Base-by-base conservation (phyloP, 169 alveolate genomes). In the Theileria parva region DNA sequence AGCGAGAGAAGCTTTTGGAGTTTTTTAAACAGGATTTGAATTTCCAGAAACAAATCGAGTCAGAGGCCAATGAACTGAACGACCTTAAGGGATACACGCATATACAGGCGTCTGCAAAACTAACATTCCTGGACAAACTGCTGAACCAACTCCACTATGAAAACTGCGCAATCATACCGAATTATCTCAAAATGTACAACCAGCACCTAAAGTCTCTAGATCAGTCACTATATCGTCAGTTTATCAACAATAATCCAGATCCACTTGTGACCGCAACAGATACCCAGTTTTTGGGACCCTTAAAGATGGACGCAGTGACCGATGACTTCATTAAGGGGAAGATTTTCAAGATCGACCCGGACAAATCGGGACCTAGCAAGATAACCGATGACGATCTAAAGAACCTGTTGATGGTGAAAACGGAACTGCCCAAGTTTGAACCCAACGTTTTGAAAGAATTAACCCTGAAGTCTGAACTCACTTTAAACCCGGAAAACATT, bases 81-180 rank as follows among this genome's bases (percentile, higher is more conserved):
- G 78, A 87, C 51, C 64, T 89, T 2, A 88, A 88, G n/a, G 96
- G 96, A 7, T 85, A 89, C 76, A 94, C 86, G 30, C 97, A 95
- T 76, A 80, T 92, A 1, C 92, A 87, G 39, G 94, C 96, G 9
- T 85, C 95, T 0, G 91, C 96, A 1, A 95, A 95, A 88, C 87
- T 95, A 23, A 77, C 92, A 19, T 94, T 94, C 79, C 81, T 95
- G 75, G 98, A 95, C 75, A 93, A 93, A 86, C 87, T 95, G 57
- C 83, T 95, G 83, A 86, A 92, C 84, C 97, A 92, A 60, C 87
- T 93, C 68, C 95, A 94, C 79, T 86, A 84, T 50, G 96, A 93
- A 59, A 94, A 91, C 73, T 92, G 95, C 39, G 81, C 79, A 57
- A 88, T 84, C 70, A 94, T 93, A 28, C 94, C 95, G 4, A 85